Evolutionary conservation across 352 stramenopile species (phyloP).

Genomic region (Blastocystis sp.): DNA sequence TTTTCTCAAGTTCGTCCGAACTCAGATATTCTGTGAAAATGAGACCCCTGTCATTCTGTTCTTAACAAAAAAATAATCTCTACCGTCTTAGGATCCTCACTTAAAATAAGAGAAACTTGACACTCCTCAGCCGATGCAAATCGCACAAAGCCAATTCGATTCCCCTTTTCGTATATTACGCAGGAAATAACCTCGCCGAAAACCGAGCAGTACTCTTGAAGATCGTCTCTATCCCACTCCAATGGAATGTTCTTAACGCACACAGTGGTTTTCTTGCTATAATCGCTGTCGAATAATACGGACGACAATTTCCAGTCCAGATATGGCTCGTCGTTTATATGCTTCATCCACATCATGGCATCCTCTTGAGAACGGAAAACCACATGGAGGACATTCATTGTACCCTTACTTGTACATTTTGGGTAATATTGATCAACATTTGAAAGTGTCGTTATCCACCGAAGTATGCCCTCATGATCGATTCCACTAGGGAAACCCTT

Average conservation of each 20-base stretch:
- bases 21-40: too few species aligned
- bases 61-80: too few species aligned
- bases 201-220: neutral
- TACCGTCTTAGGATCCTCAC: too few species aligned
- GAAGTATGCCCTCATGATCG: too few species aligned
- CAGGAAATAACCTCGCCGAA: neutral
- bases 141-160: too few species aligned
- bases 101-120: too few species aligned
- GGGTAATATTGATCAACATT: too few species aligned
- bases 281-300: neutral
- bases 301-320: neutral
- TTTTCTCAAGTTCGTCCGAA: too few species aligned
- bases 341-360: neutral
- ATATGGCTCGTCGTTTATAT: neutral
- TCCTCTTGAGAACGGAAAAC: neutral
- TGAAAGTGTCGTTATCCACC: too few species aligned
- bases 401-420: too few species aligned
- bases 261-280: neutral
- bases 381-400: neutral
- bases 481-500: neutral
- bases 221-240: neutral
- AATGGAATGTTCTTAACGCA: slow-evolving; percentile 14
- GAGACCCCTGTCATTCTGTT: too few species aligned
- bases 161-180: neutral
- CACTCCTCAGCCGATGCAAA: too few species aligned